These are phyloP conservation scores for Citrullus colocynthis DNA, from an alignment of 306 rosid genomes.

Conservation along the genomic window DNA sequence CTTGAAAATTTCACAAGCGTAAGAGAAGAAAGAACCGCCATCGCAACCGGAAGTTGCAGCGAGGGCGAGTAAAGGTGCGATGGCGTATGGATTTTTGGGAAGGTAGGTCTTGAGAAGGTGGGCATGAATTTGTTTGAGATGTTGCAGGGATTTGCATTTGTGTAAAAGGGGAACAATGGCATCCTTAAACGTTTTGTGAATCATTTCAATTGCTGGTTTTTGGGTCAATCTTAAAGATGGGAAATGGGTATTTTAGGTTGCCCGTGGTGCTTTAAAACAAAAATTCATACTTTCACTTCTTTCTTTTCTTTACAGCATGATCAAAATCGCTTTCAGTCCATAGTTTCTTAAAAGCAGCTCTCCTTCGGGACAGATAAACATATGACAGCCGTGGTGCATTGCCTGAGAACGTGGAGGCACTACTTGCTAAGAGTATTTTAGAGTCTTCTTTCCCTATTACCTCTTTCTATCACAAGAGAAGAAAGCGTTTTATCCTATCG, in stretches of 20 bases:
- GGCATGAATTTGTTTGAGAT: conserved; percentile 69
- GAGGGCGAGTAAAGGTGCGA: conserved; percentile 47
- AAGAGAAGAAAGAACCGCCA: conserved; percentile 23
- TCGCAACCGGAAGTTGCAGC: conserved; percentile 29
- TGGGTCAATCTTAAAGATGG: background rate
- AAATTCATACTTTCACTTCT: no score
- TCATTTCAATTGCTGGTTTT: background rate
- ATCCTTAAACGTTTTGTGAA: background rate
- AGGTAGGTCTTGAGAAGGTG: conserved; percentile 41
- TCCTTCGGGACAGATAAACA: no score
- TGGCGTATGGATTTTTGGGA: conserved; percentile 24
- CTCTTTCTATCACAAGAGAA: no score
- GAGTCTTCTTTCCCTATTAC: no score
- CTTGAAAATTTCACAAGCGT: conserved; percentile 42
- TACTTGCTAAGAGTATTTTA: no score
- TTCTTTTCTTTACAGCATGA: no score
- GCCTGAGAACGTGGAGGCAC: no score
- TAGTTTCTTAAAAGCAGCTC: no score
- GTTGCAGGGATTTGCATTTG: conserved; percentile 38
- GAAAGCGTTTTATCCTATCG: no score
- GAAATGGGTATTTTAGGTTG: background rate
- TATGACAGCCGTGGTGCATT: no score
- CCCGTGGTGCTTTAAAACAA: background rate
- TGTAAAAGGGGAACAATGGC: background rate
- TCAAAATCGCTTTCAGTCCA: no score